These are phyloP conservation scores for Austroboletus niveus DNA, from an alignment of 1,284 basidiomycete species.

Conservation along the genomic window DNA sequence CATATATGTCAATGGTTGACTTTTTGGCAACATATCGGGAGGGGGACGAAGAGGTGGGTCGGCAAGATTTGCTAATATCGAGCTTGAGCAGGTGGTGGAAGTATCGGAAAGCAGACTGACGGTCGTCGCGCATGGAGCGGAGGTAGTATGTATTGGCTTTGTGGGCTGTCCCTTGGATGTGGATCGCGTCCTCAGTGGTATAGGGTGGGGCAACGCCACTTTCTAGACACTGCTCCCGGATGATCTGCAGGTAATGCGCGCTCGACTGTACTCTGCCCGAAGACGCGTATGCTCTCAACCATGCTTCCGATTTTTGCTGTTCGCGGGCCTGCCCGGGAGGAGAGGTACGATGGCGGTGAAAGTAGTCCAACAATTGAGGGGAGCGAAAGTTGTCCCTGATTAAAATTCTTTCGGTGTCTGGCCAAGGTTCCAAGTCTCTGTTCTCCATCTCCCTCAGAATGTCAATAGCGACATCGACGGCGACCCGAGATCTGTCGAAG, in stretches of 20 bases:
- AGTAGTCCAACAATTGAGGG: conserved; percentile 45
- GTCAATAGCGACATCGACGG: conserved; percentile 38
- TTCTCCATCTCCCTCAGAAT: conserved; percentile 48
- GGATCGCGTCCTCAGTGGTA: conserved; percentile 3
- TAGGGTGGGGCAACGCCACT: conserved; percentile 25
- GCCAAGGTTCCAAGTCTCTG: conserved; percentile 40
- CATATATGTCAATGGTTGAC: conserved; percentile 29
- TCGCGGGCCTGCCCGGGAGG: background rate
- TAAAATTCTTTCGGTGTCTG: conserved; percentile 44
- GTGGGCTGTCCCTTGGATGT: conserved; percentile 27
- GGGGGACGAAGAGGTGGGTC: background rate
- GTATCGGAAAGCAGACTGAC: conserved; percentile 47
- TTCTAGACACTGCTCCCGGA: conserved; percentile 31
- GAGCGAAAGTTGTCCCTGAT: conserved; percentile 50
- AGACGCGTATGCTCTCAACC: conserved; percentile 49
- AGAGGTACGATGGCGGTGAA: conserved; percentile 29
- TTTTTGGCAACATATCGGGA: conserved; percentile 9
- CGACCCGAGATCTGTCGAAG: conserved; percentile 41
- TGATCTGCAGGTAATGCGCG: conserved; percentile 37
- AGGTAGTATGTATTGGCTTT: conserved; percentile 37
- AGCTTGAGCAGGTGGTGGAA: conserved; percentile 34
- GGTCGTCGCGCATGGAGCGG: conserved; percentile 33
- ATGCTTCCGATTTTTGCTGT: conserved; percentile 33
- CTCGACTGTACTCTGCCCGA: conserved; percentile 42
- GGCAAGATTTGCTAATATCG: conserved; percentile 15